Base-by-base conservation (phyloP, 768 basidiomycete genomes). In the Gloeopeniophorella convolvens region DNA sequence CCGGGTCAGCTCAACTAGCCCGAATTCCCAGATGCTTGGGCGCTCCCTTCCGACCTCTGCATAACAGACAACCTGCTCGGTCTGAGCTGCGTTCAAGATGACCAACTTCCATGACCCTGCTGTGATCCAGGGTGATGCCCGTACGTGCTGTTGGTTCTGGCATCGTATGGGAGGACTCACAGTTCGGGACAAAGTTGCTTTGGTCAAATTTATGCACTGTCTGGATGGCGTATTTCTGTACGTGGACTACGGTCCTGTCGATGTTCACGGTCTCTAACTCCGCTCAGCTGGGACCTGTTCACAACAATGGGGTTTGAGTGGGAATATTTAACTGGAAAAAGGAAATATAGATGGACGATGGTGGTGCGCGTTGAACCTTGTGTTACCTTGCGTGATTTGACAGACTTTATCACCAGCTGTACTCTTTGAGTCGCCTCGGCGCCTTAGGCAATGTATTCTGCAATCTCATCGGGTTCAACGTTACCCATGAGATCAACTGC, bases 281-380 rank as follows among this genome's bases (percentile, higher is more conserved):
- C n/a, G n/a, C 18, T 21, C 21, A 52, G 51, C 15, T 52, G 51
- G 51, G 51, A 52, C 4, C 33, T 46, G 31, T 12, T 52, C 39
- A 47, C 39, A n/a, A 47, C 51, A 13, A 7, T 52, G 18, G 3
- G 12, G 3, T 52, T 46, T 15, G 51, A 52, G 32, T 46, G 43
- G 51, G 24, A 41, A 0, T 37, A 18, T n/a, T 9, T 52, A 26
- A 34, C 31, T 23, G 45, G 45, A n/a, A 47, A 24, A 28, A 37
- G 45, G 32, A 24, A 32, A 1, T 47, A 40, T 26, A 35, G 33
- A 20, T 52, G 51, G 51, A 42, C 51, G 18, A 13, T 47, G 16
- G 5, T 45, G 51, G 51, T 52, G 32, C 16, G 51, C 36, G 18
- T 12, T 13, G 23, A 16, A 5, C 37, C 16, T 21, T 39, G 37